phyloP scores from a whole-genome alignment of 495 filamentous ascomycete genomes.

The Amorphotheca resinae region DNA sequence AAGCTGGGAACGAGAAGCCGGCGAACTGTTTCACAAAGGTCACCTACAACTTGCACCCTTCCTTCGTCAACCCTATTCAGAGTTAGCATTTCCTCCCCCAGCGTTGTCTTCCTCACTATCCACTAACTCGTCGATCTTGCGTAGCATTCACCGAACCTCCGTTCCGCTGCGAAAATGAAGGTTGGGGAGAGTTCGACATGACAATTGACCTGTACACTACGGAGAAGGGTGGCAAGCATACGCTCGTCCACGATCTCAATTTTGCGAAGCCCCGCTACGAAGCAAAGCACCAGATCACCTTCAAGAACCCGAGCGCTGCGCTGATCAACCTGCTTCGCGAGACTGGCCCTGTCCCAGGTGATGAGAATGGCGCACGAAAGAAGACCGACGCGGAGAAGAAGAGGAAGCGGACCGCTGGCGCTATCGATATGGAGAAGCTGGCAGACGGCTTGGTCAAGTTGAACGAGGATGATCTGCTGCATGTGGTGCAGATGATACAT shows the following conservation, averaged over 20 bases:
- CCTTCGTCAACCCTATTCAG: slow-evolving; percentile 73
- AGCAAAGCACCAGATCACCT: slow-evolving; percentile 64
- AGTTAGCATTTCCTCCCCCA: slow-evolving; percentile 34
- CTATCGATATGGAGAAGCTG: slow-evolving; percentile 90
- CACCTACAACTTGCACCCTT: slow-evolving; percentile 83
- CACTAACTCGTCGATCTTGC: background rate
- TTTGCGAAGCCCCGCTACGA: slow-evolving; percentile 76
- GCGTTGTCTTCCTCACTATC: slow-evolving; percentile 19
- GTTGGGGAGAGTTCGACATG: slow-evolving; percentile 99
- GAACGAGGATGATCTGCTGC: slow-evolving; percentile 77
- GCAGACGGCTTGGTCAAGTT: slow-evolving; percentile 84
- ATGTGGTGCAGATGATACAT: slow-evolving; percentile 95
- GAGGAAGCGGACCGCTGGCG: slow-evolving; percentile 60
- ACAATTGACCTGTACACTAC: slow-evolving; percentile 64
- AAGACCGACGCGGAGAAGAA: slow-evolving; percentile 56
- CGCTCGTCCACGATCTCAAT: slow-evolving; percentile 80
- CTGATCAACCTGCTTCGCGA: slow-evolving; percentile 62
- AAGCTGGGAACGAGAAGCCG: slow-evolving; percentile 53
- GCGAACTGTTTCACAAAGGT: slow-evolving; percentile 84
- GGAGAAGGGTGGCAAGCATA: slow-evolving; percentile 74
- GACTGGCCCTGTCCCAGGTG: slow-evolving; percentile 71
- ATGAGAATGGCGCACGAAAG: slow-evolving; percentile 51
- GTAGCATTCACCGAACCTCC: slow-evolving; percentile 70
- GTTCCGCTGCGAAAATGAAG: slow-evolving; percentile 82
- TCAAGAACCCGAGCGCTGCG: slow-evolving; percentile 83